Base-by-base conservation (phyloP, 352 stramenopile genomes). In the Globisporangium paddicum region DNA sequence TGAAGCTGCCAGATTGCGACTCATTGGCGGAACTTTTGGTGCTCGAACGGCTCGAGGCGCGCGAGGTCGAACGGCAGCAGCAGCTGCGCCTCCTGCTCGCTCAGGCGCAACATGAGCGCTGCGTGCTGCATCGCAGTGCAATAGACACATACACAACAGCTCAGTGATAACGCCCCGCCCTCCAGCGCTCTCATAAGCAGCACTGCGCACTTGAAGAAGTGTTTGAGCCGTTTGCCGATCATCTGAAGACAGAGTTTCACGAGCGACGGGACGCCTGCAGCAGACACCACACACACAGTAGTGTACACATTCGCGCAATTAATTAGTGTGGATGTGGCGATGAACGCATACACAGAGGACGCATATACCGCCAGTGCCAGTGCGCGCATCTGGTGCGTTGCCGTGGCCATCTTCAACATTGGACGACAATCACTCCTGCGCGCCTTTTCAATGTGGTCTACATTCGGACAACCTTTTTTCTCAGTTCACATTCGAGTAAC, bases 171-270 rank as follows among this genome's bases (percentile, higher is more conserved):
- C n/a, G n/a, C n/a, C n/a, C n/a, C n/a, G n/a, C n/a, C n/a, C n/a
- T n/a, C n/a, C n/a, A n/a, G n/a, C n/a, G n/a, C n/a, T n/a, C n/a
- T n/a, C n/a, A n/a, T n/a, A n/a, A n/a, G n/a, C n/a, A n/a, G 28
- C 28, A 32, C 6, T 32, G 28, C 28, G 28, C 18, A 73, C 66
- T 69, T 76, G 66, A 65, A 72, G 41, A 64, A 77, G 44, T 66
- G 66, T 59, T 74, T 60, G 32, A 74, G 30, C 0, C 59, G 60
- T 2, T 63, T 66, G 38, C 50, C 66, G 35, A 77, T 56, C 9
- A 48, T 40, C 37, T 57, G 53, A 5, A 77, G 63, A 65, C 69
- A 77, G 25, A 73, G 53, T 50, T 69, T 52, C 63, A 72, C 59
- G 19, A 77, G 63, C 53, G 63, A 65, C 42, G 62, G 54, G 11